phyloP scores from a whole-genome alignment of 2,329 filamentous ascomycete genomes.

The Nothopassalora personata region DNA sequence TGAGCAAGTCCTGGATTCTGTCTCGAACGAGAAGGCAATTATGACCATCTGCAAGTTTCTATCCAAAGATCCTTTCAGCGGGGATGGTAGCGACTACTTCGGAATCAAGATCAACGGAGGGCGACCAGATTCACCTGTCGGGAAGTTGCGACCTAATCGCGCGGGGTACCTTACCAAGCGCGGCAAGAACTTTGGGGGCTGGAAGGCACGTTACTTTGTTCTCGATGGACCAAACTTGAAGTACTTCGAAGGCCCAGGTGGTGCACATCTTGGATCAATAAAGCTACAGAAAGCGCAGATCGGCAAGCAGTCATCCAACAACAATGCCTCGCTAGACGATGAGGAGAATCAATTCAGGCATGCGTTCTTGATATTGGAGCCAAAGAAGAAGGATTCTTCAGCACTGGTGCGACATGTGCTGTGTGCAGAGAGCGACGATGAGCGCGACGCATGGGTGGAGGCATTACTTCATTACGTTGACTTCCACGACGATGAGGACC shows the following conservation, averaged over 20 bases:
- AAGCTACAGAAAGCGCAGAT: slow-evolving; percentile 89
- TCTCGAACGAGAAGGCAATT: slow-evolving; percentile 70
- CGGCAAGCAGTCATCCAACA: slow-evolving; percentile 77
- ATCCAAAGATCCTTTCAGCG: slow-evolving; percentile 58
- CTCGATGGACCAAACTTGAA: slow-evolving; percentile 67
- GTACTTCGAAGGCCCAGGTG: slow-evolving; percentile 88
- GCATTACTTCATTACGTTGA: slow-evolving; percentile 86
- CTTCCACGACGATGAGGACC: slow-evolving; percentile 56
- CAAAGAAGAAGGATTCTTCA: slow-evolving; percentile 89
- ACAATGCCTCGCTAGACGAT: slow-evolving; percentile 60
- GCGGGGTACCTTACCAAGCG: slow-evolving; percentile 93
- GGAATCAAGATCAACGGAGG: slow-evolving; percentile 22
- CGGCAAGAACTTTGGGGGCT: slow-evolving; percentile 97
- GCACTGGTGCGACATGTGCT: slow-evolving; percentile 88
- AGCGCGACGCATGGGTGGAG: slow-evolving; percentile 92
- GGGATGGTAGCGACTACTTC: slow-evolving; percentile 46
- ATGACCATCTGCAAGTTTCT: slow-evolving; percentile 82
- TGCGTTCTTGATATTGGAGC: slow-evolving; percentile 89
- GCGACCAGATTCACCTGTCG: slow-evolving; percentile 41
- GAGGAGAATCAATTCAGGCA: slow-evolving; percentile 92
- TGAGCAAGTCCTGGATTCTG: slow-evolving; percentile 75
- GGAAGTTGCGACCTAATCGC: slow-evolving; percentile 64
- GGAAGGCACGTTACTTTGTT: slow-evolving; percentile 79
- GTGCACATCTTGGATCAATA: slow-evolving; percentile 86
- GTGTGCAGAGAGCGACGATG: slow-evolving; percentile 88